Evolutionary conservation across 345 rosid species (phyloP).

Genomic region (Eucalyptus paniculata): DNA sequence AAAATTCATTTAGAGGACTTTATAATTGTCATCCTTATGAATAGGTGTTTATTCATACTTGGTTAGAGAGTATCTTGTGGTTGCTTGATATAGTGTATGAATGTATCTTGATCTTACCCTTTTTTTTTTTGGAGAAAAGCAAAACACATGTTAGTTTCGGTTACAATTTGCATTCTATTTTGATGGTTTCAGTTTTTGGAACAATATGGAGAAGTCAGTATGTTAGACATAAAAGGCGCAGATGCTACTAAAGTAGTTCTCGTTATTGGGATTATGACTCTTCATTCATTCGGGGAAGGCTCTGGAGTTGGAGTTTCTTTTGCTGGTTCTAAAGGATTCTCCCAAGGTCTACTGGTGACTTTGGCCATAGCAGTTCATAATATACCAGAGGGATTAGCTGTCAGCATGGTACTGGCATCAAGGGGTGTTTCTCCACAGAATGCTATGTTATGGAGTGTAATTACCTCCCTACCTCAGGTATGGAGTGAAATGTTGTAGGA

Average conservation of each 20-base stretch:
- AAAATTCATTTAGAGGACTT: background rate
- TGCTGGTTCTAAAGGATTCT: conserved; percentile 93
- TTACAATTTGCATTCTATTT: background rate
- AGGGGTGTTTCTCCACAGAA: conserved; percentile 98
- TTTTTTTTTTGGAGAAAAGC: background rate
- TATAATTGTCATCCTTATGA: background rate
- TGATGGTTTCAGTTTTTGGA: conserved; percentile 66
- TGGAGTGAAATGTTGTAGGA: background rate
- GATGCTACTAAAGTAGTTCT: conserved; percentile 94
- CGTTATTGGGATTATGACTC: conserved; percentile 97
- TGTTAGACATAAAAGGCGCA: conserved; percentile 98
- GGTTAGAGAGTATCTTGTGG: background rate
- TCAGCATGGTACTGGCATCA: conserved; percentile 98
- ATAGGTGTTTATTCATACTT: background rate
- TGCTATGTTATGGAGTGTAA: conserved; percentile 98
- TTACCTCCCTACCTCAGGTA: conserved; percentile 99
- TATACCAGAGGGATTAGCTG: conserved; percentile 97
- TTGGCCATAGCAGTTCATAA: conserved; percentile 98
- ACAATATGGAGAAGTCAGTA: conserved; percentile 93
- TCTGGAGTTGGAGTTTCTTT: conserved; percentile 99
- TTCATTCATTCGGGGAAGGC: conserved; percentile 99
- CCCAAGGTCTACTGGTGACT: conserved; percentile 96
- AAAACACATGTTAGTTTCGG: background rate
- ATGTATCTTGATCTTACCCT: background rate
- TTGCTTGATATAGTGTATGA: background rate